Base-by-base conservation (phyloP, 2,329 filamentous ascomycete species). In the Aspergillus fischeri region DNA sequence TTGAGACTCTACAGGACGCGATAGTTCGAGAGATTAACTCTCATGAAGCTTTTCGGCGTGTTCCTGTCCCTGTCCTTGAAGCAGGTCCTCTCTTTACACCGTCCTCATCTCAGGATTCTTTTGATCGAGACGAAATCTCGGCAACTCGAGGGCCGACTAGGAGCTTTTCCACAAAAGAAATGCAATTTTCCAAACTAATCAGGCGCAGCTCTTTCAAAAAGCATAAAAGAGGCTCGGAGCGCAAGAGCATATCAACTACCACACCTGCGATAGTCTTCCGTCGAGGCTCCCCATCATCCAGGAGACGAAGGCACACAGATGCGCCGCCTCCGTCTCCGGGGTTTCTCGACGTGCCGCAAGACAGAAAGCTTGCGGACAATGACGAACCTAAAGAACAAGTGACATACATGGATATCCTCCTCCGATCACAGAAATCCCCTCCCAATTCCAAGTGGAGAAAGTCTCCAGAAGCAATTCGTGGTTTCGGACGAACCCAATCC, bases 1-100 rank as follows among this genome's bases (percentile, higher is more conserved):
- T 73, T 53, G 75, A 77, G 58, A 72, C 70, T 4, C 62, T 77
- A 14, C 74, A 77, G 56, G 75, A 77, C 63, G 69, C 74, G 17
- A 77, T 77, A 42, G 65, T 77, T 32, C 73, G 75, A 9, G 75
- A 77, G 55, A 75, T 77, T 52, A 77, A 77, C 54, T 77, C 73
- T 3, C 75, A 77, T 50, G 75, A 77, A 54, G 75, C 75, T 11
- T 77, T 77, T 56, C 70, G 65, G 28, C 65, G 63, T 17, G 67
- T 75, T 0, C 70, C 72, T 35, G 51, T 69, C 47, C 70, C 73
- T 14, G 51, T 68, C 47, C 69, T 72, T 17, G 62, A 58, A 9
- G 45, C 59, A n/a, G 72, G 72, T 1, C 67, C 70, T 28, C 66
- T 65, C 6, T 73, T 73, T 50, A 75, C 72, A 0, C 73, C 73